Percentiles rank a stretch among this genome's conserved stretches.
phyloP scores from a whole-genome alignment of 2,329 filamentous ascomycete species.

The Hypomyces rosellus region DNA sequence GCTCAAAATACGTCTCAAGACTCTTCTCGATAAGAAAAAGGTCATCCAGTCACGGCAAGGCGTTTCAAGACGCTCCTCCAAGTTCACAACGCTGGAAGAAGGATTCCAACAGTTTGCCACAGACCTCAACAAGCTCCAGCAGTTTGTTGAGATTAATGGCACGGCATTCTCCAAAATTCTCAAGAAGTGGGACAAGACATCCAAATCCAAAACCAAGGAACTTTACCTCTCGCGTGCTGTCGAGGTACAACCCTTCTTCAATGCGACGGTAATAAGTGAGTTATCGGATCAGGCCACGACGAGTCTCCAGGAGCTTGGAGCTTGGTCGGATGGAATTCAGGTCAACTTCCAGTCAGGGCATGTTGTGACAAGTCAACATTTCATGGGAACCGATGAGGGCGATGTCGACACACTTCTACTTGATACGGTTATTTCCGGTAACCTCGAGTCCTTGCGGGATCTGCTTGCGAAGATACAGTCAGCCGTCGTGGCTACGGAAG shows the following conservation, averaged over 20 bases:
- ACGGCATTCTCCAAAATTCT: slow-evolving; percentile 97
- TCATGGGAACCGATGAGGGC: slow-evolving; percentile 73
- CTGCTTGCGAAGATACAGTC: slow-evolving; percentile 67
- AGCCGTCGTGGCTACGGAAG: slow-evolving; percentile 49
- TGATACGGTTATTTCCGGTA: slow-evolving; percentile 79
- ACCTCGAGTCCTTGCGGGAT: slow-evolving; percentile 69
- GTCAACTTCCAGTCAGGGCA: slow-evolving; percentile 71
- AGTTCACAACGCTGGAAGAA: slow-evolving; percentile 91
- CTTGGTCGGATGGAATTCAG: slow-evolving; percentile 95
- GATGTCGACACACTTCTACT: slow-evolving; percentile 85
- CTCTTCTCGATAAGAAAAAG: slow-evolving; percentile 90
- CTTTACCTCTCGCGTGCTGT: slow-evolving; percentile 92
- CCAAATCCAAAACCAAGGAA: slow-evolving; percentile 97
- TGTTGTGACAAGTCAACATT: slow-evolving; percentile 58
- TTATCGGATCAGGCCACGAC: slow-evolving; percentile 95
- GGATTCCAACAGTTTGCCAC: slow-evolving; percentile 96
- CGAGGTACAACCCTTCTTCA: slow-evolving; percentile 97
- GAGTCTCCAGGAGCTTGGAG: slow-evolving; percentile 88
- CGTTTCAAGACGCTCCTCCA: slow-evolving; percentile 79
- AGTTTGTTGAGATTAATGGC: slow-evolving; percentile 97
- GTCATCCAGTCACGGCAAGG: slow-evolving; percentile 77
- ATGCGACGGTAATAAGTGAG: slow-evolving; percentile 92
- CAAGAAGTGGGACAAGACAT: slow-evolving; percentile 99
- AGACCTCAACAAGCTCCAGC: slow-evolving; percentile 94
- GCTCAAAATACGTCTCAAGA: slow-evolving; percentile 90